A percentile compares a stretch with the other conserved stretches of the same genome.
phyloP scores from a whole-genome alignment of 2,329 filamentous ascomycete genomes.

The Fusarium penzigii region DNA sequence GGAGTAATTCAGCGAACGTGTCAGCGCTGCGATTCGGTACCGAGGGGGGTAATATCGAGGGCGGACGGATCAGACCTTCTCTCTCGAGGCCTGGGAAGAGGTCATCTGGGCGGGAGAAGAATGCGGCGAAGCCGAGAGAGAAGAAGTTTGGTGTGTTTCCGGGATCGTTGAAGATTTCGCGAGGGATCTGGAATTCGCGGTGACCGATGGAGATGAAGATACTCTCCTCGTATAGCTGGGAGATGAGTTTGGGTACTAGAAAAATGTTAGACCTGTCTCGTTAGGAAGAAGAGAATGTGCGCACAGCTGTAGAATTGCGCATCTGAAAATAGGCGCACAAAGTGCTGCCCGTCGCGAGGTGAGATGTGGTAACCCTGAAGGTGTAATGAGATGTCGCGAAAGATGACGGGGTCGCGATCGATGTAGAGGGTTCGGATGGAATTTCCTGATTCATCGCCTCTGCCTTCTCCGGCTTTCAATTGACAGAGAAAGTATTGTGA shows the following conservation, averaged over 20 bases:
- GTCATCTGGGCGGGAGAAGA: slow-evolving; percentile 78
- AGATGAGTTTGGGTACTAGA: slow-evolving; percentile 81
- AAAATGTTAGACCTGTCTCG: slow-evolving; percentile 1
- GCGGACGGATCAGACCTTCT: slow-evolving; percentile 77
- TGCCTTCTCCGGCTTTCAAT: slow-evolving; percentile 63
- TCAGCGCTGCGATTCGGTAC: slow-evolving; percentile 82
- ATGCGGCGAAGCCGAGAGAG: slow-evolving; percentile 83
- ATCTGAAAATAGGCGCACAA: slow-evolving; percentile 90
- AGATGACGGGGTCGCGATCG: slow-evolving; percentile 87
- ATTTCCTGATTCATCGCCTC: slow-evolving; percentile 50
- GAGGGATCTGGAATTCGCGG: slow-evolving; percentile 84
- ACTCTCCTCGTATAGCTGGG: slow-evolving; percentile 86
- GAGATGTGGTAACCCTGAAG: slow-evolving; percentile 88
- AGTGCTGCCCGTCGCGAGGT: slow-evolving; percentile 80
- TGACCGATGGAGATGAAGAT: slow-evolving; percentile 92
- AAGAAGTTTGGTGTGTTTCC: slow-evolving; percentile 97
- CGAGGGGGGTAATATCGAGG: slow-evolving; percentile 78
- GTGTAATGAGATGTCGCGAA: slow-evolving; percentile 85
- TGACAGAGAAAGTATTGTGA: slow-evolving; percentile 91
- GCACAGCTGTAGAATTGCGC: slow-evolving; percentile 89
- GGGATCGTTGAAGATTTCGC: slow-evolving; percentile 80
- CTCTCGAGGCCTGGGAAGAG: slow-evolving; percentile 85
- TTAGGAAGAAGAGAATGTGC: slow-evolving; percentile 29
- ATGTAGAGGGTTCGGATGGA: slow-evolving; percentile 84
- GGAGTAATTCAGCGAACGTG: slow-evolving; percentile 79